Base-by-base conservation (phyloP, 1,139 yeast species). In the Saccharomycopsis crataegensis region DNA sequence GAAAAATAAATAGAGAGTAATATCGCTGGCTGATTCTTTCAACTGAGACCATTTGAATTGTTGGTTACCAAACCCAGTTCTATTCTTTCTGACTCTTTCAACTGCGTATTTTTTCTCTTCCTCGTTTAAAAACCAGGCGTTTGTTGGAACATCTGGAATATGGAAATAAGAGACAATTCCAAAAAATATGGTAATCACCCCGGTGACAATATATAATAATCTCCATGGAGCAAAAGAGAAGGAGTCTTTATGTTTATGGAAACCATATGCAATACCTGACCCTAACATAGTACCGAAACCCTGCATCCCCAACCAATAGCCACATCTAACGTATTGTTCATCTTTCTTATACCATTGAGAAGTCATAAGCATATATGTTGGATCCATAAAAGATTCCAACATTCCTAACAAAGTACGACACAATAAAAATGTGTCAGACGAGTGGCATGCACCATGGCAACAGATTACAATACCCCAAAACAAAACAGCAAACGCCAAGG, bases 21-120 rank as follows among this genome's bases (percentile, higher is more conserved):
- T 64, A 55, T 76, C 79, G 14, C 57, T 61, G 40, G 75, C 57
- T 0, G 76, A 74, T 61, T 76, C 79, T 59, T 64, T 64, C 44
- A 80, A 69, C 62, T 83, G 90, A 49, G 77, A 66, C 64, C 64
- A 68, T 60, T 83, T 82, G 66, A 80, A 75, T 43, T 70, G 68
- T 49, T 66, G 68, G 62, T 72, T 74, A 40, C 82, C 82, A 57
- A 76, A 74, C 31, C 83, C 83, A 59, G 66, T 70, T 47, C 67
- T 62, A 59, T 70, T 70, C 6, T 58, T 62, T 31, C 69, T 62
- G 67, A 79, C 72, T 37, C 75, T 66, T 48, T 76, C 75, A 48
- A 77, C 69, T 12, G 71, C 71, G 58, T 73, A 61, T 56, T 68
- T 59, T 65, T 73, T 74, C 58, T 22, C 28, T 22, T 68, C 67